These are phyloP conservation scores for Edhazardia aedis DNA, from an alignment of 371 early-diverging fungal species.

Conservation along the genomic window DNA sequence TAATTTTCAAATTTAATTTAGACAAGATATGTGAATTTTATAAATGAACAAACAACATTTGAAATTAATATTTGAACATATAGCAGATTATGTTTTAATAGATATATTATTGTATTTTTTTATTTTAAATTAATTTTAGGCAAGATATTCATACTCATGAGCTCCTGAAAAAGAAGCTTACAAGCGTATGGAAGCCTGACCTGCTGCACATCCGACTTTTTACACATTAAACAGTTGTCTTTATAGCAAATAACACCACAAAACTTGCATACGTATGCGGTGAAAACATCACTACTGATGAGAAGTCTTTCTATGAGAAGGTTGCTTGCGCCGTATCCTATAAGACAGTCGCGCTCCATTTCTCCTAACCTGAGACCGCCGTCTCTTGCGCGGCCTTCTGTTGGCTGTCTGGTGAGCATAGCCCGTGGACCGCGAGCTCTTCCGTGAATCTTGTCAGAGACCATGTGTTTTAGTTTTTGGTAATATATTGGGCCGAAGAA, in stretches of 20 bases:
- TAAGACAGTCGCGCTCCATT: constrained; percentile 90
- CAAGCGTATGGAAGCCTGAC: constrained; percentile 82
- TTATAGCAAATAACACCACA: constrained; percentile 77
- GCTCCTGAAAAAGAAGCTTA: constrained; percentile 60
- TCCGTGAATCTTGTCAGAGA: constrained; percentile 96
- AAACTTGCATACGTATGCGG: constrained; percentile 62
- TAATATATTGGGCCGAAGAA: constrained; percentile 94
- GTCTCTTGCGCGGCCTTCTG: constrained; percentile 85
- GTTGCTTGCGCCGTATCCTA: constrained; percentile 81
- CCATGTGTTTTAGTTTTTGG: constrained; percentile 96
- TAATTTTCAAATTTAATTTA: too few species aligned
- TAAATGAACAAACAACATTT: too few species aligned
- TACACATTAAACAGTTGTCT: constrained; percentile 55
- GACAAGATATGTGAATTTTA: too few species aligned
- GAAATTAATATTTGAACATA: too few species aligned
- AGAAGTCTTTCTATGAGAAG: constrained; percentile 75
- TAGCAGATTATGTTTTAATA: too few species aligned
- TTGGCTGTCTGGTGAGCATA: constrained; percentile 78
- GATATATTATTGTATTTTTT: too few species aligned
- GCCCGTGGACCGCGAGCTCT: constrained; percentile 80
- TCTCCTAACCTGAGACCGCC: constrained; percentile 90
- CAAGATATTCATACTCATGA: constrained; percentile 84
- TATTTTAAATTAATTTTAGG: constrained; percentile 48
- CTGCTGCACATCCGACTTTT: constrained; percentile 58
- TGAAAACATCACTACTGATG: constrained; percentile 74